Evolutionary conservation across 306 rosid species (phyloP).

Genomic region (Castanopsis chinensis): DNA sequence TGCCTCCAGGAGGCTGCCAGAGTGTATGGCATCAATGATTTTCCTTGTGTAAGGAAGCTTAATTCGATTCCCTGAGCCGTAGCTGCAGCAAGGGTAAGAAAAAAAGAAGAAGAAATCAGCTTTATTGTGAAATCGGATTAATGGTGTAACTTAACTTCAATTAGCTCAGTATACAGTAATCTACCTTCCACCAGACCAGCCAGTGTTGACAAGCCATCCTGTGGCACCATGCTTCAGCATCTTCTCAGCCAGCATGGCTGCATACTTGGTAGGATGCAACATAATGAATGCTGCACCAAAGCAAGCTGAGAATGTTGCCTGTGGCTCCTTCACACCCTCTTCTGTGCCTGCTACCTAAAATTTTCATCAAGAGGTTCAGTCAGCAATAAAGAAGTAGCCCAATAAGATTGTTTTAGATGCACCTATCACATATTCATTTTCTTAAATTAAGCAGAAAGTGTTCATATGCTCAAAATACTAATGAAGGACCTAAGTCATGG

Average conservation of each 20-base stretch:
- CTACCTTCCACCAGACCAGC: constrained; percentile 94
- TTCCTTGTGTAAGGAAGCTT: constrained; percentile 73
- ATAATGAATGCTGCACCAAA: constrained; percentile 96
- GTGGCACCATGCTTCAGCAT: constrained; percentile 90
- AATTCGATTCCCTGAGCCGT: constrained; percentile 74
- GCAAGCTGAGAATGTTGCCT: constrained; percentile 91
- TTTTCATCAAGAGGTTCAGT: background rate
- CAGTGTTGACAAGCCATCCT: constrained; percentile 95
- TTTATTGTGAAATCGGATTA: background rate
- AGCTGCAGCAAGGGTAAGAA: constrained; percentile 35
- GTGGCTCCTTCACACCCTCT: constrained; percentile 90
- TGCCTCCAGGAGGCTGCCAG: constrained; percentile 60
- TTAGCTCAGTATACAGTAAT: background rate
- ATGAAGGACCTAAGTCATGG: background rate
- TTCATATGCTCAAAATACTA: background rate
- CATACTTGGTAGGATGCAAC: constrained; percentile 88
- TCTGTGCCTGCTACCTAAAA: constrained; percentile 88
- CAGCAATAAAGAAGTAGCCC: background rate
- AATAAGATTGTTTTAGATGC: background rate
- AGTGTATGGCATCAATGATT: constrained; percentile 87
- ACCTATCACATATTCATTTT: background rate
- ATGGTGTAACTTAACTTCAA: background rate
- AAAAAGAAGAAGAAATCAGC: background rate
- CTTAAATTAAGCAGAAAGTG: background rate
- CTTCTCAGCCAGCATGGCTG: constrained; percentile 92